Base-by-base conservation (phyloP, 257 asterid genomes). In the Oldenlandia corymbosa region DNA sequence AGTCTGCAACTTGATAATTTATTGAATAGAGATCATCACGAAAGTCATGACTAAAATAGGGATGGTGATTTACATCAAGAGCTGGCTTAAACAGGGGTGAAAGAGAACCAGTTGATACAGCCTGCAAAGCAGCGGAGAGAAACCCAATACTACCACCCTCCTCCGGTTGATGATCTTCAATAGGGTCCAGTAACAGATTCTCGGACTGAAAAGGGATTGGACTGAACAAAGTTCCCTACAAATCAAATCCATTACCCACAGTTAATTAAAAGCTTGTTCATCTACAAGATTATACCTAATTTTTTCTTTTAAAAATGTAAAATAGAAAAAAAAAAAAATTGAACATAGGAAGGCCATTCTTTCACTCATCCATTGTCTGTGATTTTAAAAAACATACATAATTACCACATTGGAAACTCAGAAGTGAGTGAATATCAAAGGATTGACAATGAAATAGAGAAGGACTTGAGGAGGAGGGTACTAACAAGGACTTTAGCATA, bases 201-300 rank as follows among this genome's bases (percentile, higher is more conserved):
- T 85, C 84, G 5, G 79, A 34, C 56, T 88, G 89, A 79, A 81
- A 91, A 3, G 79, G 78, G 62, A 91, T 76, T 0, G 96, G 96
- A 66, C 83, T 79, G 71, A 88, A 91, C 39, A 88, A 80, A 23
- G 71, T 77, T 70, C 96, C 97, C 98, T 91, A 83, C 85, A 83
- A 70, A 62, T n/a, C 28, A 21, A 50, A 5, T 11, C 7, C 10
- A 30, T 1, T 30, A 49, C n/a, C n/a, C n/a, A n/a, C n/a, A n/a
- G 1, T 56, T 30, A 18, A 37, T 10, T 58, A 20, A 54, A 3
- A 18, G 36, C 62, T 56, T 9, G 9, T 48, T 20, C 3, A n/a
- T n/a, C n/a, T n/a, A n/a, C n/a, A n/a, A n/a, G n/a, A n/a, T n/a
- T n/a, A n/a, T n/a, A 34, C 39, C 39, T 3, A 34, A 34, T 34